phyloP scores from a whole-genome alignment of 768 basidiomycete species.

The Termitomyces sp. region DNA sequence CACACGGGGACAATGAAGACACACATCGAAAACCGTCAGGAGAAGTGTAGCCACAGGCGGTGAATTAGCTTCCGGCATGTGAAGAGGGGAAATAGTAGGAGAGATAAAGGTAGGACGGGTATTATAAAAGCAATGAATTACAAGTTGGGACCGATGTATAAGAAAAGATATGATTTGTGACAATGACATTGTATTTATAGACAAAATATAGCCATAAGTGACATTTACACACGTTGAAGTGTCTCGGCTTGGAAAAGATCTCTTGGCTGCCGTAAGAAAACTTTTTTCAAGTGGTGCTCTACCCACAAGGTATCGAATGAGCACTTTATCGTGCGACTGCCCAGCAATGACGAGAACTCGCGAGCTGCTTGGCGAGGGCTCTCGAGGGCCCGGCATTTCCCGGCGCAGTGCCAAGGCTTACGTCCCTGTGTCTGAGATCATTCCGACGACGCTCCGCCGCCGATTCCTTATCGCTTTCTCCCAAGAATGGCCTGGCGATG shows the following conservation, averaged over 20 bases:
- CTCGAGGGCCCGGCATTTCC: neutral
- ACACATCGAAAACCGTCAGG: conserved; percentile 52
- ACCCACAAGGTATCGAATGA: too few relatives aligned
- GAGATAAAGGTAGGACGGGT: too few relatives aligned
- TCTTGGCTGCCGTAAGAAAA: neutral
- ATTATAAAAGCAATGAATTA: neutral
- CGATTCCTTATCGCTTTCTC: conserved; percentile 13
- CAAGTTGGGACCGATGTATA: too few relatives aligned
- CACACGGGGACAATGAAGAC: conserved; percentile 13
- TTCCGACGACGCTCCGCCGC: neutral
- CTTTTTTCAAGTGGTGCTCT: too few relatives aligned
- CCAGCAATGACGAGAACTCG: neutral
- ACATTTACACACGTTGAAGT: neutral
- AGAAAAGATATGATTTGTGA: too few relatives aligned
- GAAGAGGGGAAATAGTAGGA: neutral
- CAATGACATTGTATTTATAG: neutral
- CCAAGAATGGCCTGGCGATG: conserved; percentile 94
- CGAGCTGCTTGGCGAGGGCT: neutral
- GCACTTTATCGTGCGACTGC: neutral
- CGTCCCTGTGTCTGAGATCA: neutral
- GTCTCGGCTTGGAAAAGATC: neutral
- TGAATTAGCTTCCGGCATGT: neutral
- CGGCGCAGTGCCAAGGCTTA: neutral
- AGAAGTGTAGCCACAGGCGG: conserved; percentile 41
- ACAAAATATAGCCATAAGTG: too few relatives aligned